Percentiles rank a stretch among this genome's conserved stretches.
phyloP scores from a whole-genome alignment of 805 yeast genomes.

The Starmerella potacharoeniae region DNA sequence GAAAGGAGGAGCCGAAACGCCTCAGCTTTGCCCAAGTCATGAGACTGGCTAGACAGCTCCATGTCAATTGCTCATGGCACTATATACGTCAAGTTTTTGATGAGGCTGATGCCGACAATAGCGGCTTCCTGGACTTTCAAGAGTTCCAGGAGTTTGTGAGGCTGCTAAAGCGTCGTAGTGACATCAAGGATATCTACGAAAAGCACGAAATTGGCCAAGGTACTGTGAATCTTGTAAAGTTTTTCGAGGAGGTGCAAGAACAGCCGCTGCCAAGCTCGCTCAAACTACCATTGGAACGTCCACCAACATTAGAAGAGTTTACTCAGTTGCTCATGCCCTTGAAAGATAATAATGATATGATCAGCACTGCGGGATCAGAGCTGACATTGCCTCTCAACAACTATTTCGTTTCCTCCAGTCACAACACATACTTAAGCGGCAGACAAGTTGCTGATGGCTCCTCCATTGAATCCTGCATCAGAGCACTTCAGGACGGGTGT shows the following conservation, averaged over 20 bases:
- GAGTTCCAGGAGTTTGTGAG: slow-evolving; percentile 70
- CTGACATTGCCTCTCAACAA: slow-evolving; percentile 62
- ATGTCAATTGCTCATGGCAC: slow-evolving; percentile 55
- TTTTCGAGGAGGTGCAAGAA: slow-evolving; percentile 10
- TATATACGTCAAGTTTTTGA: slow-evolving; percentile 42
- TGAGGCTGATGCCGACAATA: slow-evolving; percentile 39
- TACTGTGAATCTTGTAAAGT: slow-evolving; percentile 6
- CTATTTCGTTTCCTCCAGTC: slow-evolving; percentile 85
- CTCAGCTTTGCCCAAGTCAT: slow-evolving; percentile 55
- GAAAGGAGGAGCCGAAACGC: slow-evolving; percentile 20
- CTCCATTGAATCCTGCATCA: slow-evolving; percentile 79
- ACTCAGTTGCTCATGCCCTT: slow-evolving; percentile 31
- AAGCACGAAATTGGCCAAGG: slow-evolving; percentile 22
- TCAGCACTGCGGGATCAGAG: slow-evolving; percentile 25
- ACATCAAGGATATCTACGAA: slow-evolving; percentile 44
- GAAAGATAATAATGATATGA: background rate
- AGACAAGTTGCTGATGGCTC: slow-evolving; percentile 79
- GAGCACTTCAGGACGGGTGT: slow-evolving; percentile 83
- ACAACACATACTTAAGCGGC: slow-evolving; percentile 83
- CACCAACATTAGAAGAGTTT: slow-evolving; percentile 28
- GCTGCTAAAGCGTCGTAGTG: slow-evolving; percentile 52
- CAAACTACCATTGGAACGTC: slow-evolving; percentile 8
- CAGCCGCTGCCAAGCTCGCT: slow-evolving; percentile 9
- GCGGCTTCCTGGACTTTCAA: slow-evolving; percentile 48
- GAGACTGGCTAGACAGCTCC: slow-evolving; percentile 52